Evolutionary conservation across 164 flowering plant species (phyloP).

Genomic region (Vitis riparia): DNA sequence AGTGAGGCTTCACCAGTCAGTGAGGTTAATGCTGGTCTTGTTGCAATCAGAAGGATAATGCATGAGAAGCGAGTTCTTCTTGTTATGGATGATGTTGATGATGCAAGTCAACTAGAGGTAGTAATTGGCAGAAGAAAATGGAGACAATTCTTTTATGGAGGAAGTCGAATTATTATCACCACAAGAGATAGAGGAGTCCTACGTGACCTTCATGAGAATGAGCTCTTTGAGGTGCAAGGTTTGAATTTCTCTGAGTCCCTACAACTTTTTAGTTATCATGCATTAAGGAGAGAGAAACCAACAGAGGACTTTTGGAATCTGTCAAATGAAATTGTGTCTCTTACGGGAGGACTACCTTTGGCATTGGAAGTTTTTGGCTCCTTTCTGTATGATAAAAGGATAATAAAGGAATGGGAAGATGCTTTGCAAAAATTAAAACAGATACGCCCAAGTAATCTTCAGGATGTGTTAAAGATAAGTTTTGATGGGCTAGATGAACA

Average conservation of each 20-base stretch:
- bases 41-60: slow-evolving; percentile 5
- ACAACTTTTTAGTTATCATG: slow-evolving; percentile 35
- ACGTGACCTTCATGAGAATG: slow-evolving; percentile 6
- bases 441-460: slow-evolving; percentile 29
- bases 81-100: slow-evolving; percentile 47
- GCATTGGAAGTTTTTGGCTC: slow-evolving; percentile 52
- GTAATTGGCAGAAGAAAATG: slow-evolving; percentile 23
- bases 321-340: slow-evolving; percentile 27
- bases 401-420: slow-evolving; percentile 33
- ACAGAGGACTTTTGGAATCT: slow-evolving; percentile 9
- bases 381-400: slow-evolving; percentile 28
- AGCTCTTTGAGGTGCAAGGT: slow-evolving; percentile 25
- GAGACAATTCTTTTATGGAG: slow-evolving; percentile 26
- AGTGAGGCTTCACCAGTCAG: not conserved
- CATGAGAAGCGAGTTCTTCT: slow-evolving; percentile 27
- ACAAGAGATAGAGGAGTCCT: slow-evolving; percentile 32
- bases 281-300: slow-evolving; percentile 28
- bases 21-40: not conserved
- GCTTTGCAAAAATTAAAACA: slow-evolving; percentile 31
- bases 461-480: slow-evolving; percentile 38
- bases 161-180: slow-evolving; percentile 45
- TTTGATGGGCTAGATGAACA: slow-evolving; percentile 42
- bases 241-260: slow-evolving; percentile 24
- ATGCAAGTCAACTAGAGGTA: slow-evolving; percentile 27
- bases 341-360: slow-evolving; percentile 43